phyloP scores from a whole-genome alignment of 768 basidiomycete genomes.

The Multifurca ochricompacta region DNA sequence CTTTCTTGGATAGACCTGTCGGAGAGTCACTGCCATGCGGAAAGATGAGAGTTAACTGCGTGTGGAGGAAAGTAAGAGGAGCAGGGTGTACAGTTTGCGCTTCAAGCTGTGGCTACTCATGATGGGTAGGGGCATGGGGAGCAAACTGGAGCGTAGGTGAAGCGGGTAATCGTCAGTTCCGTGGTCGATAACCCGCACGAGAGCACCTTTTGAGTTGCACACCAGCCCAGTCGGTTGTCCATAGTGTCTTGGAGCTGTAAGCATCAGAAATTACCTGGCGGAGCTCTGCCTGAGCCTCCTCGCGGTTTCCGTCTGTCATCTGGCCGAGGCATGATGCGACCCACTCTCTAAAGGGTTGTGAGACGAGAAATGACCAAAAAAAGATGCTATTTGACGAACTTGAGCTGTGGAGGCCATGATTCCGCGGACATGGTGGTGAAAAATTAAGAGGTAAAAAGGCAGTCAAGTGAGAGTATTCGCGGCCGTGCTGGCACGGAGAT shows the following conservation, averaged over 20 bases:
- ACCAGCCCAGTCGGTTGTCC: conserved; percentile 91
- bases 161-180: background rate
- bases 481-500: background rate
- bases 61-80: background rate
- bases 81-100: conserved; percentile 54
- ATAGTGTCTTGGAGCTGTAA: conserved; percentile 74
- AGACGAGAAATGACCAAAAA: conserved; percentile 15
- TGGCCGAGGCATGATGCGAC: conserved; percentile 89
- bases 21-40: conserved; percentile 2
- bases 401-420: conserved; percentile 74
- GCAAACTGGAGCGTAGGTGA: conserved; percentile 35
- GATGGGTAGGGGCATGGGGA: conserved; percentile 49
- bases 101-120: conserved; percentile 40
- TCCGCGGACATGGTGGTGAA: conserved; percentile 53
- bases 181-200: conserved; percentile 6
- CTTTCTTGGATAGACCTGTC: conserved; percentile 37
- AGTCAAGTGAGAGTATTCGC: too few species aligned
- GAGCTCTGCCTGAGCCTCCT: conserved; percentile 86
- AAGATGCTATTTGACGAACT: conserved; percentile 37
- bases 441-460: background rate
- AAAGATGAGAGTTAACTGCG: background rate
- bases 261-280: conserved; percentile 95
- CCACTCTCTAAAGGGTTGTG: conserved; percentile 62
- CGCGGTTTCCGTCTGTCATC: conserved; percentile 82
- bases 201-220: conserved; percentile 80